Conservation (phyloP, 1,284 basidiomycete genomes). For the Malassezia restricta region DNA sequence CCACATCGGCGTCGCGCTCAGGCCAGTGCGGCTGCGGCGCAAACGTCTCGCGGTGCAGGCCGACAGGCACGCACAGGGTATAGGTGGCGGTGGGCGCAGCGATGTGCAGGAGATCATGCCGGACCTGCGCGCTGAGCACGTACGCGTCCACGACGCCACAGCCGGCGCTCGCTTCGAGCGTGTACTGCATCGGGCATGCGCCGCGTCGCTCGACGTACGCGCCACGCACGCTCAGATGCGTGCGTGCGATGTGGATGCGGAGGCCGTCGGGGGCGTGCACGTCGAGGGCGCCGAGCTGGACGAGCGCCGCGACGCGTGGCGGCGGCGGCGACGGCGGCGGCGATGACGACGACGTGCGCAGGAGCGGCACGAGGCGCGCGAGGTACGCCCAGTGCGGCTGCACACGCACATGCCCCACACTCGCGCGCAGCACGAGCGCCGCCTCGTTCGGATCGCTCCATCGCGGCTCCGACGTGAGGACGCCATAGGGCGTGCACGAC, state of each 20-base stretch:
- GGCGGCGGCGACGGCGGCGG: neutral
- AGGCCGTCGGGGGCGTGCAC: neutral
- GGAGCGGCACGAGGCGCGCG: conserved; percentile 9
- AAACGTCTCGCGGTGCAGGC: no score
- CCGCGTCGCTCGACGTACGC: neutral
- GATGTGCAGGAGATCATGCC: conserved; percentile 9
- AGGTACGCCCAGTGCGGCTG: conserved; percentile 17
- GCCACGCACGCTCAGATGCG: conserved; percentile 4
- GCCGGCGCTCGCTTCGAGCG: neutral
- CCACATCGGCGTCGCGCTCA: no score
- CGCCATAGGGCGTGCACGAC: conserved; percentile 37
- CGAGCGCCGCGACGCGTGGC: conserved; percentile 11
- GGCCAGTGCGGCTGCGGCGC: no score
- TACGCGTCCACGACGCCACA: conserved; percentile 8
- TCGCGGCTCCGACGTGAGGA: conserved; percentile 17
- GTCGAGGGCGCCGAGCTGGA: conserved; percentile 13
- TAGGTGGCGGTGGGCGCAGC: neutral
- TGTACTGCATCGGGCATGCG: conserved; percentile 4
- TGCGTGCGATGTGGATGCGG: neutral
- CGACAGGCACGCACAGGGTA: neutral
- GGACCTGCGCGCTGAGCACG: neutral
- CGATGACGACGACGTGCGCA: neutral
- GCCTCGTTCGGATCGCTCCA: conserved; percentile 37
- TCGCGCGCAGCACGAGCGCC: conserved; percentile 18
- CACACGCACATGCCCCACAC: conserved; percentile 21